phyloP scores from a whole-genome alignment of 768 basidiomycete genomes.

The Psilocybe azurescens region DNA sequence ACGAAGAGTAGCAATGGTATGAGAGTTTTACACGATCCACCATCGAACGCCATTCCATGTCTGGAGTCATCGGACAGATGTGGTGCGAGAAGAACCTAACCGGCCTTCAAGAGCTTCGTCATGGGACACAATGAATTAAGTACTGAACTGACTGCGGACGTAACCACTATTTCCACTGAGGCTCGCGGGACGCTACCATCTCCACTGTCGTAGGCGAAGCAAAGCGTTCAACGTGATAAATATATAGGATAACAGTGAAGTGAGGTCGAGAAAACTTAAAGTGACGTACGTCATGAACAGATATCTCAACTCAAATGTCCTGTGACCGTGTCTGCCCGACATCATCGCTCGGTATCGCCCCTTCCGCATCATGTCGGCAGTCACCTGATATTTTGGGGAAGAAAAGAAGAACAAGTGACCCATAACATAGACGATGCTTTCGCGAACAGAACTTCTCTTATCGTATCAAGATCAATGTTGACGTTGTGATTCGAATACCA shows the following conservation, averaged over 20 bases:
- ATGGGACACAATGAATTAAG: neutral
- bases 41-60: neutral
- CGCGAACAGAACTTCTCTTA: neutral
- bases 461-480: neutral
- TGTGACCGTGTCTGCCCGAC: constrained; percentile 26
- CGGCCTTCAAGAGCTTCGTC: neutral
- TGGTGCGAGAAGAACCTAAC: neutral
- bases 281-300: constrained; percentile 11
- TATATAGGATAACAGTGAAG: neutral
- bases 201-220: neutral
- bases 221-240: neutral
- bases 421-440: neutral
- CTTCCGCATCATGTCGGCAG: constrained; percentile 11
- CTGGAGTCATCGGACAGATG: neutral
- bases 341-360: constrained; percentile 18
- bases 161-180: constrained; percentile 11
- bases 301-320: constrained; percentile 3
- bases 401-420: neutral
- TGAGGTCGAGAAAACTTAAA: constrained; percentile 4
- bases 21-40: neutral
- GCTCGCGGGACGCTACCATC: constrained; percentile 13
- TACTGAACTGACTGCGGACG: constrained; percentile 6
- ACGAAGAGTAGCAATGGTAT: neutral
- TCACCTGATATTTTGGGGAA: constrained; percentile 18
- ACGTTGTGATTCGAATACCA: neutral